Evolutionary conservation across 169 alveolate genomes (phyloP), one percentile per base, ranked within the genome.

Genomic region (Plasmodium inui): DNA sequence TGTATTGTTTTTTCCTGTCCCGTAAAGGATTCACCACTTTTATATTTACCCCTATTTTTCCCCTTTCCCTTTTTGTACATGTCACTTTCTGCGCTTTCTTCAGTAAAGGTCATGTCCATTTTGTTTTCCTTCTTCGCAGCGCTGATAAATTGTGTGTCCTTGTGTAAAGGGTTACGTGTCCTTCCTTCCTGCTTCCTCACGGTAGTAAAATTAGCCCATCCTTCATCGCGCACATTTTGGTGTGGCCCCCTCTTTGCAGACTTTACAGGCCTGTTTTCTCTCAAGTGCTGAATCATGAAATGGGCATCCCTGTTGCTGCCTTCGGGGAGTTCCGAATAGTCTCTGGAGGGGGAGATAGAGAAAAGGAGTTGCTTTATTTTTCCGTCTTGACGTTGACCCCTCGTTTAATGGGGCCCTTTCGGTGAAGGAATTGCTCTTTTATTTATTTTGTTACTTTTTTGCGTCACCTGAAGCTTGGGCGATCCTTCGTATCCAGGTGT

Each of bases 291-390:
- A 19, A 83, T 28, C 82, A 83, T 70, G 55, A 19, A 83, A 19
- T 39, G 30, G 57, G 73, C n/a, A 39, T 70, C 73, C 67, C 44
- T 78, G 12, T 34, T 86, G 12, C 26, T 70, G 34, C 71, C 81
- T 14, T 86, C 84, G 14, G 83, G 85, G 17, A 74, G 6, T 53
- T 12, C 80, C n/a, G 93, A 12, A 50, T 86, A 19, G 10, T 86
- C 76, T 19, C 93, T 86, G 53, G 4, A 55, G 34, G 37, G n/a
- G 9, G 37, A 14, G 12, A 12, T 10, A n/a, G 76, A 67, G 28
- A n/a, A 67, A 41, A 67, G 30, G 30, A 28, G 76, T 26, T 67
- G n/a, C 6, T 67, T 22, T 26, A 28, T 28, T 67, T 67, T 67
- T 9, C 1, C n/a, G 14, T 67, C 22, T 9, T 9, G 37, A 2